A percentile compares a stretch with the other conserved stretches of the same genome.
Conservation (phyloP, 371 early-diverging fungal species). For the Haplosporangium sp. region DNA sequence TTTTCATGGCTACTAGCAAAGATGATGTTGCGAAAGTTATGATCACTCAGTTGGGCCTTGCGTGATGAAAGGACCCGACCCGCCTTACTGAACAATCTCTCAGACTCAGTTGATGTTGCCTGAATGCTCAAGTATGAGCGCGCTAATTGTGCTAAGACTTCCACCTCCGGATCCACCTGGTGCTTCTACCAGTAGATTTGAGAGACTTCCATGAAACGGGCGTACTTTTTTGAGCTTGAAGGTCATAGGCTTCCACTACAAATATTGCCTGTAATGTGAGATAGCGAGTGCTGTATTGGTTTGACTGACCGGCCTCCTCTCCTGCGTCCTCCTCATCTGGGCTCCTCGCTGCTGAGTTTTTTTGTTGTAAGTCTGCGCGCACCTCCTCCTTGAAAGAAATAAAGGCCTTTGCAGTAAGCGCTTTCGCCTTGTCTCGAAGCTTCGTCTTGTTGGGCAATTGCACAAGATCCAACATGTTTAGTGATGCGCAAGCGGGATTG, state of each 20-base stretch:
- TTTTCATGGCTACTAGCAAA: slow-evolving; percentile 6
- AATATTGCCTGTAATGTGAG: background rate
- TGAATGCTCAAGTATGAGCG: slow-evolving; percentile 1
- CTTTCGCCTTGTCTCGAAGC: background rate
- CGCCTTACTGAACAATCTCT: slow-evolving; percentile 12
- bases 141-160: background rate
- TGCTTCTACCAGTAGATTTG: background rate
- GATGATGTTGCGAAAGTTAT: slow-evolving; percentile 4
- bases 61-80: slow-evolving; percentile 2
- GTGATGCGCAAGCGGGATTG: background rate
- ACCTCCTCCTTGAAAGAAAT: background rate
- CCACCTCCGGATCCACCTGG: background rate
- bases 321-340: too few relatives aligned
- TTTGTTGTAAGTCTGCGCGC: too few relatives aligned
- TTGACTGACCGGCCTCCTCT: too few relatives aligned
- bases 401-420: background rate
- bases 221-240: background rate
- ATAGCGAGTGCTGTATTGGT: too few relatives aligned
- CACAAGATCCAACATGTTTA: background rate
- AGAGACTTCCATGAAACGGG: background rate
- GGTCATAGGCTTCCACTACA: background rate
- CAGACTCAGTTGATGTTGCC: slow-evolving; percentile 5
- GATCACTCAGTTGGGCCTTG: background rate
- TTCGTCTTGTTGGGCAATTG: background rate
- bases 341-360: too few relatives aligned